Evolutionary conservation across 1,284 basidiomycete genomes (phyloP).

Genomic region (Boletellus dicymbophilus): DNA sequence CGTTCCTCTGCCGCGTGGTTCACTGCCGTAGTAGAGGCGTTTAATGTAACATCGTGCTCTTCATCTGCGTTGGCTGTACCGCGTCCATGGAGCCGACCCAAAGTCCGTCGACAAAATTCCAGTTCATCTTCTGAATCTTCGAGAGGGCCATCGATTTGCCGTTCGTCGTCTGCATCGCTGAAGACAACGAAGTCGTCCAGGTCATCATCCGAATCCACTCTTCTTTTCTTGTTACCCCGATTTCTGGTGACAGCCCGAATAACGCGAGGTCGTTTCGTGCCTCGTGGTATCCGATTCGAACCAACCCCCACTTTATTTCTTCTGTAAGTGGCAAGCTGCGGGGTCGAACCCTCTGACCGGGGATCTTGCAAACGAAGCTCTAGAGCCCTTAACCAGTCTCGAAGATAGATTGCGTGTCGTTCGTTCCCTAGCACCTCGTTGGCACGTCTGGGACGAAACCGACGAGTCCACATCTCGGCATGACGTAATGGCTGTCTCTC

Average conservation of each 20-base stretch:
- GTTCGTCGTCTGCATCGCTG: constrained; percentile 46
- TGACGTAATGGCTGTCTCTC: constrained; percentile 1
- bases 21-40: constrained; percentile 11
- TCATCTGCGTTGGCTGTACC: constrained; percentile 3
- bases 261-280: constrained; percentile 50
- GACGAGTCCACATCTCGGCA: constrained; percentile 70
- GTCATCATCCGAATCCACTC: constrained; percentile 54
- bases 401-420: constrained; percentile 69
- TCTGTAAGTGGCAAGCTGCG: constrained; percentile 6
- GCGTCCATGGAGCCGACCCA: constrained; percentile 15
- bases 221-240: constrained; percentile 48
- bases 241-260: constrained; percentile 50
- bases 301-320: constrained; percentile 20
- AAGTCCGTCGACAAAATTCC: constrained; percentile 27
- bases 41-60: constrained; percentile 22
- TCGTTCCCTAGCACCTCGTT: constrained; percentile 85
- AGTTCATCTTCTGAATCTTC: constrained; percentile 38
- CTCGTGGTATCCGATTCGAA: constrained; percentile 33
- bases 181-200: constrained; percentile 51
- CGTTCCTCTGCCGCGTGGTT: constrained; percentile 7
- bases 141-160: constrained; percentile 34
- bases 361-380: constrained; percentile 54
- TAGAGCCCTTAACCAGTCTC: constrained; percentile 79
- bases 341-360: constrained; percentile 4
- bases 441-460: constrained; percentile 75